phyloP scores from a whole-genome alignment of 2,329 filamentous ascomycete genomes.

The Fusarium sp. region DNA sequence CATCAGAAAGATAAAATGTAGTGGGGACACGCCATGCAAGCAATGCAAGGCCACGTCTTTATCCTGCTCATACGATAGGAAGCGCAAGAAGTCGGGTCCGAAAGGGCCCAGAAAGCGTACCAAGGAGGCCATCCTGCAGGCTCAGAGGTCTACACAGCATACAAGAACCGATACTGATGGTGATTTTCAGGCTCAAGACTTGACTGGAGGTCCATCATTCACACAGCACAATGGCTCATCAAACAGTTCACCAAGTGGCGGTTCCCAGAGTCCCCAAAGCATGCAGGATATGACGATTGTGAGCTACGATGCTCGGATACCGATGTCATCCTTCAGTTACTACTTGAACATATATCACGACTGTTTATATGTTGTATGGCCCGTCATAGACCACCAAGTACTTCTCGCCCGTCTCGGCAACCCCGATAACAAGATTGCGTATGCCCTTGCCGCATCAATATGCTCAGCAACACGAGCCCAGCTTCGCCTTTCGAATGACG shows the following conservation, averaged over 20 bases:
- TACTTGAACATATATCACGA: constrained; percentile 12
- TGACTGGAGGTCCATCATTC: background rate
- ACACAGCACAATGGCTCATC: background rate
- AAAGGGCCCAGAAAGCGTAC: constrained; percentile 23
- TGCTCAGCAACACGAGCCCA: constrained; percentile 20
- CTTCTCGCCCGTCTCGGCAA: background rate
- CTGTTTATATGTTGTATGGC: constrained; percentile 12
- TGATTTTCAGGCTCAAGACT: background rate
- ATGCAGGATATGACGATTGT: background rate
- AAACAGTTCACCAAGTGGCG: background rate
- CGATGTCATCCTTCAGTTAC: constrained; percentile 1
- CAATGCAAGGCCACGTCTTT: background rate
- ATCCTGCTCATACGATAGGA: constrained; percentile 14
- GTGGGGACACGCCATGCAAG: background rate
- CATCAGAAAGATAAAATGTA: constrained; percentile 13
- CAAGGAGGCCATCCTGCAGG: constrained; percentile 15
- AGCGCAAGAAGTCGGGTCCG: constrained; percentile 19
- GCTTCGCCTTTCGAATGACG: constrained; percentile 1
- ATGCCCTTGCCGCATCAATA: constrained; percentile 10
- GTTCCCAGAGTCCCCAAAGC: background rate
- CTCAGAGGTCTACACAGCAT: background rate
- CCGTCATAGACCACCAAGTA: background rate
- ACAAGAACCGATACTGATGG: background rate
- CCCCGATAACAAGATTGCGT: background rate
- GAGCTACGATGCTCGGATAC: background rate